phyloP scores from a whole-genome alignment of 2,329 filamentous ascomycete genomes.

The Teratosphaeria pseudoeucalypti region DNA sequence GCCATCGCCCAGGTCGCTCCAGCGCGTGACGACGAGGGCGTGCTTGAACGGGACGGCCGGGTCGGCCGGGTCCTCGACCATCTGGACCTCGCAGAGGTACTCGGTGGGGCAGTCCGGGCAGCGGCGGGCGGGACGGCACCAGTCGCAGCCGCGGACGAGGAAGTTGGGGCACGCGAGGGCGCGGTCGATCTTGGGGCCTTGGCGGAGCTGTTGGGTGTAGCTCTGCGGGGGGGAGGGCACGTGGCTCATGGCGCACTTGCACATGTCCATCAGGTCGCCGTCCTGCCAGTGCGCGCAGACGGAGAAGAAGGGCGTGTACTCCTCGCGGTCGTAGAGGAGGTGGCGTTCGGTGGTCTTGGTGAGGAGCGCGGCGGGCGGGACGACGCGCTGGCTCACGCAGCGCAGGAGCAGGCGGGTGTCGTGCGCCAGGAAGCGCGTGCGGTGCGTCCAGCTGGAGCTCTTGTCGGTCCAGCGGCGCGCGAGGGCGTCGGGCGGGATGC shows the following conservation, averaged over 20 bases:
- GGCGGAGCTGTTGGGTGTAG: slow-evolving; percentile 33
- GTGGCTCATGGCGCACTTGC: slow-evolving; percentile 51
- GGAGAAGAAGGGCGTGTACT: slow-evolving; percentile 53
- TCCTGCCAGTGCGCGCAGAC: slow-evolving; percentile 54
- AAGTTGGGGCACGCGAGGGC: slow-evolving; percentile 30
- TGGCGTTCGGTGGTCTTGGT: slow-evolving; percentile 44
- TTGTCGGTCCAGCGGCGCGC: slow-evolving; percentile 45
- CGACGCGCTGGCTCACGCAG: slow-evolving; percentile 45
- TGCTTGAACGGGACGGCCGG: slow-evolving; percentile 44
- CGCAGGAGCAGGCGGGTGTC: slow-evolving; percentile 46
- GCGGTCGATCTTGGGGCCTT: slow-evolving; percentile 26
- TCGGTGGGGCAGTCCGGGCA: slow-evolving; percentile 54
- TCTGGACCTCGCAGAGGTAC: slow-evolving; percentile 50
- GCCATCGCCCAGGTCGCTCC: slow-evolving; percentile 51
- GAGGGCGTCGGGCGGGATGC: slow-evolving; percentile 38
- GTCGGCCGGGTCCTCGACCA: slow-evolving; percentile 44
- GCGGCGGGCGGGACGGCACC: slow-evolving; percentile 49
- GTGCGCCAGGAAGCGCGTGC: slow-evolving; percentile 44
- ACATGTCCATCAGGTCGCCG: slow-evolving; percentile 48
- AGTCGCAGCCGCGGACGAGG: slow-evolving; percentile 43
- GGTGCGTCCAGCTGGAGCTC: slow-evolving; percentile 43
- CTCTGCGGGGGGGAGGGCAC: slow-evolving; percentile 39
- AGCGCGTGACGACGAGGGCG: slow-evolving; percentile 49
- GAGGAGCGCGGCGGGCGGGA: slow-evolving; percentile 35
- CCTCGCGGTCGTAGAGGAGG: slow-evolving; percentile 48